phyloP scores from a whole-genome alignment of 2,329 filamentous ascomycete genomes.

The Botrytis sinoallii region DNA sequence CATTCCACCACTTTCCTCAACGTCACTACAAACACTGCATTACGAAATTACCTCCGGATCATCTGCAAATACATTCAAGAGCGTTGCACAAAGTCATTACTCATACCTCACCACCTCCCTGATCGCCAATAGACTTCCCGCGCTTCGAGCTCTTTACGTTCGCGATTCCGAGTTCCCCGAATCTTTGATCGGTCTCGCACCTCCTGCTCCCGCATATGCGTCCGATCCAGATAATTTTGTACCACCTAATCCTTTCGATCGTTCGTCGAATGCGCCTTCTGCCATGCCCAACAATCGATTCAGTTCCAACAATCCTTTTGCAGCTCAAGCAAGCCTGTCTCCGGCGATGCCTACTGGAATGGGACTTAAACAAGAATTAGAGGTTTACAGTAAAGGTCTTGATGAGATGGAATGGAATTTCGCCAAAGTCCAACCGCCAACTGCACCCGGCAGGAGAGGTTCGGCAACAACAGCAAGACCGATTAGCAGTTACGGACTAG shows the following conservation, averaged over 20 bases:
- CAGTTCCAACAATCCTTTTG: slow-evolving; percentile 38
- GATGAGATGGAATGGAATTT: slow-evolving; percentile 68
- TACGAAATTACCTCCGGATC: slow-evolving; percentile 73
- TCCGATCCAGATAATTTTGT: slow-evolving; percentile 35
- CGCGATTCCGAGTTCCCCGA: slow-evolving; percentile 82
- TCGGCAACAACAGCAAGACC: slow-evolving; percentile 42
- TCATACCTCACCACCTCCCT: slow-evolving; percentile 82
- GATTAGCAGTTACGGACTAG: slow-evolving; percentile 44
- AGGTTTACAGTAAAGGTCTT: slow-evolving; percentile 64
- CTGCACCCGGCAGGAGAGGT: slow-evolving; percentile 39
- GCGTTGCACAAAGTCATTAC: slow-evolving; percentile 66
- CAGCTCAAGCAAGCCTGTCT: slow-evolving; percentile 21
- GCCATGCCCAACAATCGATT: slow-evolving; percentile 26
- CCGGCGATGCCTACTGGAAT: slow-evolving; percentile 16
- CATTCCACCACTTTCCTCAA: slow-evolving; percentile 64
- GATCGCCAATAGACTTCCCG: slow-evolving; percentile 70
- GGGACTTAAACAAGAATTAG: slow-evolving; percentile 54
- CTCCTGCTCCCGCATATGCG: slow-evolving; percentile 56
- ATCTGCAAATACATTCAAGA: slow-evolving; percentile 54
- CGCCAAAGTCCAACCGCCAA: slow-evolving; percentile 53
- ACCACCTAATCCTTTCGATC: slow-evolving; percentile 29
- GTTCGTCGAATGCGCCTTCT: slow-evolving; percentile 34
- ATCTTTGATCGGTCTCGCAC: slow-evolving; percentile 64
- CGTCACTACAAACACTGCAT: slow-evolving; percentile 67
- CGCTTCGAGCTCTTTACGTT: slow-evolving; percentile 75